Conservation (phyloP, 23 red algal genomes). For the Gracilariopsis chorda region DNA sequence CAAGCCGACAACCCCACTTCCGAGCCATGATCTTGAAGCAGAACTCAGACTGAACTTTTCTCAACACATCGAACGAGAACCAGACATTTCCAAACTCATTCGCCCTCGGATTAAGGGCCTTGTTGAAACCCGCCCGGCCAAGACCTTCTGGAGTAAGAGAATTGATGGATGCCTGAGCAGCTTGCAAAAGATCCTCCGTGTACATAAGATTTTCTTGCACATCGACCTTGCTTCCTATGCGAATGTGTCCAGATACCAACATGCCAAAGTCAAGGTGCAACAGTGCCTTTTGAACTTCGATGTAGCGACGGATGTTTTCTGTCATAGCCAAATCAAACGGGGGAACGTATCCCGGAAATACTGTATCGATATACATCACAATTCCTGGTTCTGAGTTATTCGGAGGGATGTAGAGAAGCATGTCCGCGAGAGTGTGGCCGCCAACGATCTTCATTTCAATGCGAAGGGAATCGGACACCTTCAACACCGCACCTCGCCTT, state of each 20-base stretch:
- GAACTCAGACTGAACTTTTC: background rate
- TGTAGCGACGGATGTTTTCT: background rate
- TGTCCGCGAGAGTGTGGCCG: background rate
- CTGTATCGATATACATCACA: conserved; percentile 12
- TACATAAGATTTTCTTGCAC: background rate
- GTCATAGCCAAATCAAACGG: conserved; percentile 8
- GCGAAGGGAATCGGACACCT: background rate
- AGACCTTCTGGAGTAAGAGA: background rate
- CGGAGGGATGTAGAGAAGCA: background rate
- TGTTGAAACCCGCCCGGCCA: background rate
- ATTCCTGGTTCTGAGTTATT: background rate
- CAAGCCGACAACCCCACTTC: conserved; percentile 6
- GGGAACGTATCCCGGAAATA: conserved; percentile 22
- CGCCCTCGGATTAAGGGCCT: background rate
- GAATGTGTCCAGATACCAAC: background rate
- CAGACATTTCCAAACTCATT: conserved; percentile 36
- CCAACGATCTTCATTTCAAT: background rate
- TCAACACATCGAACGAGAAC: background rate
- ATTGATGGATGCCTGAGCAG: background rate
- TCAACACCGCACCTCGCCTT: background rate
- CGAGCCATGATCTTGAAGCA: background rate
- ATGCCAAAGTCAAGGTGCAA: conserved; percentile 9
- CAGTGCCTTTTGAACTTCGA: background rate
- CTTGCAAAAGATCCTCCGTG: conserved; percentile 2
- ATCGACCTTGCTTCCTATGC: background rate